Evolutionary conservation across 2,329 filamentous ascomycete genomes (phyloP).

Genomic region (Lachnellula occidentalis): DNA sequence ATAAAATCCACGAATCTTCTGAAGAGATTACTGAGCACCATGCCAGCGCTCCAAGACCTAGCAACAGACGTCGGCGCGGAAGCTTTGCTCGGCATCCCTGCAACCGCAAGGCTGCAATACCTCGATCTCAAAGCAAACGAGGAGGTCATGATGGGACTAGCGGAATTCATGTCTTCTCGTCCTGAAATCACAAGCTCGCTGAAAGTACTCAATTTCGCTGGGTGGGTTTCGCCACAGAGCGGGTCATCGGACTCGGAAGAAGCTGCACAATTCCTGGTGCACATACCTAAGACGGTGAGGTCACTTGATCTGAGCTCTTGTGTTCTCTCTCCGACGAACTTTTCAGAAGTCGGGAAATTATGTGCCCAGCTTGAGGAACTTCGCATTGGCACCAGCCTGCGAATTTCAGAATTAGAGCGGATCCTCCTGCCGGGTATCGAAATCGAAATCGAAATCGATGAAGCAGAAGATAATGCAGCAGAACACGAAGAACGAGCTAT

Average conservation of each 20-base stretch:
- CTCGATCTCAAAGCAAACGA: background rate
- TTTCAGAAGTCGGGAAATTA: background rate
- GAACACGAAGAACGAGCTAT: background rate
- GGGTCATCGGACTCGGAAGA: background rate
- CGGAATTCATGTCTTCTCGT: background rate
- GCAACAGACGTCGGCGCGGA: background rate
- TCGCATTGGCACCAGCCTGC: background rate
- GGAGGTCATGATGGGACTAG: background rate
- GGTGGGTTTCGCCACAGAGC: background rate
- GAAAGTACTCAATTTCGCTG: background rate
- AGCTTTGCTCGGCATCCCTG: background rate
- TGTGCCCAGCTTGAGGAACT: conserved; percentile 1
- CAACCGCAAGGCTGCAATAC: background rate
- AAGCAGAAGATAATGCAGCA: background rate
- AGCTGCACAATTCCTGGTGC: background rate
- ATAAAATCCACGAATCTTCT: background rate
- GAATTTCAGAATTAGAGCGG: conserved; percentile 1
- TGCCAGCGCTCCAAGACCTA: conserved; percentile 1
- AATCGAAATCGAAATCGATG: background rate
- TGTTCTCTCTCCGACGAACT: background rate
- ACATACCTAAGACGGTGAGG: background rate
- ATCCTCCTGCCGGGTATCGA: background rate
- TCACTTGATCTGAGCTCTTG: background rate
- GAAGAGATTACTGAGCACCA: background rate
- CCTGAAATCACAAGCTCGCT: background rate